phyloP scores from a whole-genome alignment of 176 grass and related monocot species.

The Tillandsia fasciculata region DNA sequence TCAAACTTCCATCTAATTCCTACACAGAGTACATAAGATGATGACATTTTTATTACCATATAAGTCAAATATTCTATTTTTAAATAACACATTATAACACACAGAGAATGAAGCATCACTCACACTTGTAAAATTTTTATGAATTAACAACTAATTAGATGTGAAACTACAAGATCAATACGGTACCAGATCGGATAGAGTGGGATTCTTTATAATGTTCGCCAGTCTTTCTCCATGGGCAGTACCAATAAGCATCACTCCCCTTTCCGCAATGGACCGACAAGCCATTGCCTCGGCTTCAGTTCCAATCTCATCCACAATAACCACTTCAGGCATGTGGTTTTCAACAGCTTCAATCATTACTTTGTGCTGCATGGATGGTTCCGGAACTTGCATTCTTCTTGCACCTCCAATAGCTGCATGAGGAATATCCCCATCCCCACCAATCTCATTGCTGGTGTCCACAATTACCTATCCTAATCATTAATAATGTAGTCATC shows the following conservation, averaged over 20 bases:
- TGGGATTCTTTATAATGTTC: conserved; percentile 93
- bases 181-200: conserved; percentile 85
- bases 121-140: not conserved
- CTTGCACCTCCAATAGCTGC: conserved; percentile 84
- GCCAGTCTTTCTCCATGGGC: conserved; percentile 79
- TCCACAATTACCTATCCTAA: conserved; percentile 97
- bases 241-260: conserved; percentile 96
- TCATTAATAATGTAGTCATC: conserved; percentile 34
- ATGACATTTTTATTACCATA: not conserved
- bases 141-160: not conserved
- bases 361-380: conserved; percentile 83
- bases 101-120: not conserved
- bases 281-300: conserved; percentile 84
- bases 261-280: conserved; percentile 91
- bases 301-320: conserved; percentile 95
- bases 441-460: conserved; percentile 97
- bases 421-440: conserved; percentile 92
- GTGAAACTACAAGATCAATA: conserved; percentile 11
- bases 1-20: not conserved
- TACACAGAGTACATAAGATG: not conserved
- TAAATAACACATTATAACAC: too few species aligned
- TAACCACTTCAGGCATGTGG: conserved; percentile 98
- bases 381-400: conserved; percentile 98
- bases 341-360: conserved; percentile 99
- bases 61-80: too few species aligned